Base-by-base conservation (phyloP, 495 filamentous ascomycete genomes). In the Aspergillus biplanus region DNA sequence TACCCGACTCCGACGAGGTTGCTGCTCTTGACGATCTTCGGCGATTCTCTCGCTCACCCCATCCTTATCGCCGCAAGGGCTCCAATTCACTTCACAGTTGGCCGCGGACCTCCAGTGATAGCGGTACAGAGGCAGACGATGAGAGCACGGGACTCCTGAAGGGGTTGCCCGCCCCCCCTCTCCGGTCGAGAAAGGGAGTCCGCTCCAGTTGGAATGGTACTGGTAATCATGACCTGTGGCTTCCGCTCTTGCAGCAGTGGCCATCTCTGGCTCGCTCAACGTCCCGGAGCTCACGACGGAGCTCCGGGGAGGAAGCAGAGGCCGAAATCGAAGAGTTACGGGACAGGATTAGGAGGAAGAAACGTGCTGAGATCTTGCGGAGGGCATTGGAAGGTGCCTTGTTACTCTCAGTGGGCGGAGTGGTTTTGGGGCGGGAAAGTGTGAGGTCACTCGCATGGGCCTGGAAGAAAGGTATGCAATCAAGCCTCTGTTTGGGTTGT, bases 71-170 rank as follows among this genome's bases (percentile, higher is more conserved):
- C 68, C 86, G 84, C 64, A 81, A 73, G 54, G 69, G 65, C 67
- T 77, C 67, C 55, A 64, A 67, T 61, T 39, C 48, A 32, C 48
- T 56, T 55, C 58, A 69, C 7, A 21, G 31, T 61, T 71, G 73
- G 50, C 82, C 83, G n/a, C 80, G 82, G 6, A 83, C 86, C 7
- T 82, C 84, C 12, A 95, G 92, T 75, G 92, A 97, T 57, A 95
- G 92, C 69, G 92, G 93, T 52, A 96, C 92, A 11, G 92, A 97
- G 69, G 91, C 93, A 15, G 91, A 97, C 69, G 93, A 97, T 79
- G 92, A 97, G 71, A 85, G 82, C 50, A 85, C 81, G 3, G 73
- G 75, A 8, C 85, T 93, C 64, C 80, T 96, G 65, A 91, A 88
- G 70, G 90, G 92, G 5, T 73, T 97, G 34, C 93, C 93, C 1